Conservation (phyloP, 1,139 yeast species). For the Candida sanyaensis region DNA sequence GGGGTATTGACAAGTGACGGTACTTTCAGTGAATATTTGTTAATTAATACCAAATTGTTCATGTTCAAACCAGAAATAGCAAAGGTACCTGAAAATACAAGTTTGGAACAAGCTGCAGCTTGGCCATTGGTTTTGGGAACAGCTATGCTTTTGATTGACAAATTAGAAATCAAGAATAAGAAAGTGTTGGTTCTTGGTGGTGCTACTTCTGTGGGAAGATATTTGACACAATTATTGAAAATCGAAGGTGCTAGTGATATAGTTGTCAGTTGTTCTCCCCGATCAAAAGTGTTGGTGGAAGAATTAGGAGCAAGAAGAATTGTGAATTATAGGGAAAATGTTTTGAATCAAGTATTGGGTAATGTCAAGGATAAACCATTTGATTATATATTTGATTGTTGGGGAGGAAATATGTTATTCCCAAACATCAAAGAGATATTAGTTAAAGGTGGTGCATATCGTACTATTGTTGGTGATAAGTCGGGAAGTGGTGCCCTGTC, state of each 20-base stretch:
- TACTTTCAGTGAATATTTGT: conserved; percentile 42
- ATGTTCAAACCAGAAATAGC: conserved; percentile 34
- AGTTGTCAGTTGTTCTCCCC: conserved; percentile 38
- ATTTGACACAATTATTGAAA: conserved; percentile 58
- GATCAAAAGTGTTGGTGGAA: conserved; percentile 40
- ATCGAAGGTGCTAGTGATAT: conserved; percentile 45
- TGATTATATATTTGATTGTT: conserved; percentile 35
- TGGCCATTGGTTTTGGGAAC: conserved; percentile 59
- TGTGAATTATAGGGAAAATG: conserved; percentile 45
- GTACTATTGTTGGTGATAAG: conserved; percentile 49
- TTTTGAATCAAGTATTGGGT: conserved; percentile 24
- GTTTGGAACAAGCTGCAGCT: conserved; percentile 57
- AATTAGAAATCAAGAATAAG: conserved; percentile 7
- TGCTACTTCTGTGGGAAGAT: conserved; percentile 66
- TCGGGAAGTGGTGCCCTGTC: conserved; percentile 3
- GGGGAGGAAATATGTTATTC: conserved; percentile 26
- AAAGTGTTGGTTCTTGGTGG: conserved; percentile 68
- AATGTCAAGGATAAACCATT: conserved; percentile 16
- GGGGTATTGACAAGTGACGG: conserved; percentile 48
- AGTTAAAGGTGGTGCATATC: conserved; percentile 40
- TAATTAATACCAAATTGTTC: conserved; percentile 29
- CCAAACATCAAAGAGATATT: conserved; percentile 27
- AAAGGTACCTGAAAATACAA: conserved; percentile 47
- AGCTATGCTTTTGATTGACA: conserved; percentile 46
- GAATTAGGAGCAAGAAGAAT: conserved; percentile 52